Evolutionary conservation across 2,329 filamentous ascomycete species (phyloP), one percentile per base, ranked within the genome.

Genomic region (Neodidymelliopsis sp.): DNA sequence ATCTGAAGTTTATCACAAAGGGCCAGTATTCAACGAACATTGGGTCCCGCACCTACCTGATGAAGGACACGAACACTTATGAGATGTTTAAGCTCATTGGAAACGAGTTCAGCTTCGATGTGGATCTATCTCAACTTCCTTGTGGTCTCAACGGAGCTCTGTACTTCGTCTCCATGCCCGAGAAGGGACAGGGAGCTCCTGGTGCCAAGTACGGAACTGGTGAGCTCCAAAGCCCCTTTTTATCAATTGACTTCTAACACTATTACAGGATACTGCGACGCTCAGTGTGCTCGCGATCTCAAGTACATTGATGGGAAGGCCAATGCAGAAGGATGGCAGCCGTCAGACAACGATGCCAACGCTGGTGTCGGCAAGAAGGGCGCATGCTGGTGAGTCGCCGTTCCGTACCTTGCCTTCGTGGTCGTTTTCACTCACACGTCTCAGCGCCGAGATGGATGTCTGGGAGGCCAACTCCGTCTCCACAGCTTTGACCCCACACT

Each of bases 381-480:
- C 51, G 76, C 84, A 23, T 88, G 85, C 79, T 88, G 85, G 62
- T 65, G 54, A 27, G 53, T 45, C 2, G 4, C 6, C 15, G 19
- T 13, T 30, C 6, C 12, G 12, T 25, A 59, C 59, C 66, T n/a
- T n/a, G n/a, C n/a, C n/a, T n/a, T n/a, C n/a, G n/a, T n/a, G n/a
- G n/a, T n/a, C n/a, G n/a, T n/a, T n/a, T n/a, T n/a, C n/a, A 76
- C 80, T 37, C 84, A 50, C 12, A 10, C 3, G 3, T 4, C 3
- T 6, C 24, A 50, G 47, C 25, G 47, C 40, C n/a, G 47, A 88
- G 70, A 84, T 88, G 80, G 85, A 87, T 62, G 77, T 66, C 39
- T 67, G 84, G 84, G 84, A 89, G 71, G 84, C 85, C 46, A 88
- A 88, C 77, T 79, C 76, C 58, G 79, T 85, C 62, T 80, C 84